Base-by-base conservation (phyloP, 768 basidiomycete genomes). In the Rhodosporidiobolus sp. region DNA sequence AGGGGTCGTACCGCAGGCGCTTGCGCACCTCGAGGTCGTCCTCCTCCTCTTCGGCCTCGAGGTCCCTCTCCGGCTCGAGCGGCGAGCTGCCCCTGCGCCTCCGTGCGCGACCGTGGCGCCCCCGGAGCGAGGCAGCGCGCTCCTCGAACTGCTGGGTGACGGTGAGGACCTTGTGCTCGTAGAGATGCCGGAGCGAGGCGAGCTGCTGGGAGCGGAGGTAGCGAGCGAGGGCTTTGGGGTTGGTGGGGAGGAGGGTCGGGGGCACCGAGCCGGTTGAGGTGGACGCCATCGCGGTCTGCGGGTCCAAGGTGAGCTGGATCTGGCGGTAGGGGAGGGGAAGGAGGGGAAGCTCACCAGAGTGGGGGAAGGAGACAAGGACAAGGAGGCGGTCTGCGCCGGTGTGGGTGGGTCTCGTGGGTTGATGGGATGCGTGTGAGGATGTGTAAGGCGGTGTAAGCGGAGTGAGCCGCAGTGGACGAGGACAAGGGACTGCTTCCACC, bases 131-230 rank as follows among this genome's bases (percentile, higher is more conserved):
- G 34, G 66, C 73, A 20, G 50, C 65, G 32, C 49, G 60, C 26
- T 67, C 65, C 26, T 63, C 69, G 32, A 63, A 63, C 52, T 70
- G 66, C 34, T 67, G 59, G 1, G 69, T 59, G 57, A 67, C 62
- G 22, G 63, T 32, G 48, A 61, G 57, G 28, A 66, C 61, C 48
- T 70, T 70, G 63, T 67, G 53, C 46, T 70, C 69, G 69, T 65
- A 75, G 6, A 71, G 65, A 28, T 49, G 53, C 19, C 69, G 73
- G 26, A 75, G 69, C 7, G 69, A 50, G 35, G 62, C 46, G 63
- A 75, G 73, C 34, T 75, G 73, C 6, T 32, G 53, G 24, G 60
- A 55, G 11, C 68, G 69, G 50, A 75, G 53, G 65, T 71, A 75
- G 38, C 57, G 61, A 9, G 73, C 19, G 43, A 70, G 63, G 43